These are phyloP conservation scores for Marchantia polymorpha DNA, from an alignment of 225 moss, liverwort and hornwort genomes.

Conservation along the genomic window DNA sequence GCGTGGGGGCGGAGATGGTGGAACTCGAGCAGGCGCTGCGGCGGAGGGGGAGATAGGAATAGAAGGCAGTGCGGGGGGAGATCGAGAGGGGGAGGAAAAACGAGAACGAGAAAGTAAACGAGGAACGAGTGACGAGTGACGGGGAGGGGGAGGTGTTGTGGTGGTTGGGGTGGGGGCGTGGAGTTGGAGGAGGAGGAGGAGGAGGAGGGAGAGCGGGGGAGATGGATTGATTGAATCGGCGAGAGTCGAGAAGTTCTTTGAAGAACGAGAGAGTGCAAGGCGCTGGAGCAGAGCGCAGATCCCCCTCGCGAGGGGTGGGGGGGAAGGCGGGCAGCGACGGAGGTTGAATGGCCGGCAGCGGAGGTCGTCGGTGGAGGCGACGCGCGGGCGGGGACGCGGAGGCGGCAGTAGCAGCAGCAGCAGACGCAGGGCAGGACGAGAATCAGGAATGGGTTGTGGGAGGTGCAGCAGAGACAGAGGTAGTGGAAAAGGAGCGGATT, in stretches of 20 bases:
- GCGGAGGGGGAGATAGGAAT: neutral
- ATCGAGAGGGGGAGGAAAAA: neutral
- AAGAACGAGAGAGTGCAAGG: neutral
- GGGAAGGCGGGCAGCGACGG: neutral
- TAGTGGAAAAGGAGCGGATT: slow-evolving; percentile 15
- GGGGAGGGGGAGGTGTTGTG: neutral
- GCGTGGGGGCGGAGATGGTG: neutral
- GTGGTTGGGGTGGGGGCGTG: neutral
- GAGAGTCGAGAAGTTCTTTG: neutral
- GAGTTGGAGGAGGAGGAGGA: neutral
- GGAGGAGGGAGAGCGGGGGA: neutral
- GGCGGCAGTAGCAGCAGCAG: neutral
- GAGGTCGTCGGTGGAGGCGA: slow-evolving; percentile 13
- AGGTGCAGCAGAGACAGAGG: neutral
- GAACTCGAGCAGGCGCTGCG: neutral
- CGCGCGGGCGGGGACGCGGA: neutral
- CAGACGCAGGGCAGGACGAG: neutral
- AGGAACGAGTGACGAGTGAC: neutral
- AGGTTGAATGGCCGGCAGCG: slow-evolving; percentile 24
- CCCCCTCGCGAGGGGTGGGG: neutral
- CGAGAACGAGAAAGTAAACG: neutral
- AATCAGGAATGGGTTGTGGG: slow-evolving; percentile 21
- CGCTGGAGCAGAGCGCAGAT: slow-evolving; percentile 3
- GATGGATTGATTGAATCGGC: neutral
- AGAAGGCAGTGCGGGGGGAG: neutral